phyloP scores from a whole-genome alignment of 1,284 basidiomycete species.

The Microbotryum intermedium region DNA sequence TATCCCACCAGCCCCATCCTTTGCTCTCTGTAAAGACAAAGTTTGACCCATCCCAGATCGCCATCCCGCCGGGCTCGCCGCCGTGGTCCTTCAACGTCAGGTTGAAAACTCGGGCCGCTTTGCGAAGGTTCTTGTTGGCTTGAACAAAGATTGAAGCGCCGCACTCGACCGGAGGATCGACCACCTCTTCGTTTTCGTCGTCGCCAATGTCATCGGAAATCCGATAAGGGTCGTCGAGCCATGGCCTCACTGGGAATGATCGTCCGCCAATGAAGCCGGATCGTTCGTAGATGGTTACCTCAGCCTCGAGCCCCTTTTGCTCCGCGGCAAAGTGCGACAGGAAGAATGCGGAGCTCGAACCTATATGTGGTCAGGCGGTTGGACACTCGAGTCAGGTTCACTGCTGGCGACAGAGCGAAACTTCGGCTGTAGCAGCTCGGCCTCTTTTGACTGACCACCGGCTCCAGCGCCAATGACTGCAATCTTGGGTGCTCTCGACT shows the following conservation, averaged over 20 bases:
- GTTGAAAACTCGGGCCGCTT: constrained; percentile 67
- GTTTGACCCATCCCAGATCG: constrained; percentile 74
- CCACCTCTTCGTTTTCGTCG: constrained; percentile 2
- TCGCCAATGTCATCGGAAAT: neutral
- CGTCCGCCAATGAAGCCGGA: constrained; percentile 29
- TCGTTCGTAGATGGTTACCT: constrained; percentile 30
- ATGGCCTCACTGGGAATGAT: constrained; percentile 29
- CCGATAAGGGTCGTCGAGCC: constrained; percentile 16
- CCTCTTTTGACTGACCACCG: constrained; percentile 8
- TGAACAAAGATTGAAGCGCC: constrained; percentile 81
- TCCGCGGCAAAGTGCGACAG: constrained; percentile 17
- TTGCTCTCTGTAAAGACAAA: constrained; percentile 53
- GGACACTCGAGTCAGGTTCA: too few species aligned
- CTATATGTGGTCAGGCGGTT: neutral
- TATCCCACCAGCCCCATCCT: constrained; percentile 49
- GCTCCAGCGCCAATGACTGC: constrained; percentile 31
- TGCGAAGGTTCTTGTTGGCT: constrained; percentile 31
- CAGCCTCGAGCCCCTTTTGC: constrained; percentile 4
- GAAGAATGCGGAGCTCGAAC: constrained; percentile 31
- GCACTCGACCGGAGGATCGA: constrained; percentile 53
- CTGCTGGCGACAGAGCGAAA: too few species aligned
- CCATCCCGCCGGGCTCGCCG: constrained; percentile 47
- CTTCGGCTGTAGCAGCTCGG: too few species aligned
- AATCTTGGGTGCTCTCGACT: constrained; percentile 10
- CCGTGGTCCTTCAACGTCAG: constrained; percentile 53